These are phyloP conservation scores for Paragyromitra xinjiangensis DNA, from an alignment of 495 filamentous ascomycete genomes.

Conservation along the genomic window DNA sequence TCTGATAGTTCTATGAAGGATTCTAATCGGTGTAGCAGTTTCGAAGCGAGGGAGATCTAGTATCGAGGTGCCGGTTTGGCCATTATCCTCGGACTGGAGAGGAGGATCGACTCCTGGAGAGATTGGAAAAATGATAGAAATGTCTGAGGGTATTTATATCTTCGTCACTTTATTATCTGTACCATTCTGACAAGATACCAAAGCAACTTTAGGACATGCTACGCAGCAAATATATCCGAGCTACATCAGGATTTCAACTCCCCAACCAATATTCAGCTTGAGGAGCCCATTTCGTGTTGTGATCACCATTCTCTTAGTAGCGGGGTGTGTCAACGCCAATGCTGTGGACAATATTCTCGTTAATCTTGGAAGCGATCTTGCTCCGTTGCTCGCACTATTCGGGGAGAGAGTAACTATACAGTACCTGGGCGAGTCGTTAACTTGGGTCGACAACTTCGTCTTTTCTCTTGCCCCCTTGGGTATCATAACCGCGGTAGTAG, in stretches of 20 bases:
- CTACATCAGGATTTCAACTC: background rate
- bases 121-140: background rate
- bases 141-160: background rate
- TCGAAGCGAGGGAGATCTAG: too few species aligned
- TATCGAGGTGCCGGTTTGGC: background rate
- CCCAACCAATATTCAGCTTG: background rate
- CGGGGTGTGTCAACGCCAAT: background rate
- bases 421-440: conserved; percentile 19
- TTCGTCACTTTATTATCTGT: background rate
- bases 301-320: background rate
- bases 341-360: conserved; percentile 17
- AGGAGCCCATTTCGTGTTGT: background rate
- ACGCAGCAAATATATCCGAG: background rate
- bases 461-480: conserved; percentile 28
- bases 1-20: background rate
- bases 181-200: background rate
- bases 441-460: conserved; percentile 6
- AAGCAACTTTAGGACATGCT: background rate
- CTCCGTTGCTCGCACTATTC: conserved; percentile 57
- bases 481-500: conserved; percentile 24
- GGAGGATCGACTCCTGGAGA: background rate
- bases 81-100: too few species aligned
- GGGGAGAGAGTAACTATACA: conserved; percentile 19
- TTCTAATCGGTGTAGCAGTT: background rate
- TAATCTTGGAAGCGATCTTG: conserved; percentile 41